phyloP scores from a whole-genome alignment of 495 filamentous ascomycete species.

The Tuber magnatum region DNA sequence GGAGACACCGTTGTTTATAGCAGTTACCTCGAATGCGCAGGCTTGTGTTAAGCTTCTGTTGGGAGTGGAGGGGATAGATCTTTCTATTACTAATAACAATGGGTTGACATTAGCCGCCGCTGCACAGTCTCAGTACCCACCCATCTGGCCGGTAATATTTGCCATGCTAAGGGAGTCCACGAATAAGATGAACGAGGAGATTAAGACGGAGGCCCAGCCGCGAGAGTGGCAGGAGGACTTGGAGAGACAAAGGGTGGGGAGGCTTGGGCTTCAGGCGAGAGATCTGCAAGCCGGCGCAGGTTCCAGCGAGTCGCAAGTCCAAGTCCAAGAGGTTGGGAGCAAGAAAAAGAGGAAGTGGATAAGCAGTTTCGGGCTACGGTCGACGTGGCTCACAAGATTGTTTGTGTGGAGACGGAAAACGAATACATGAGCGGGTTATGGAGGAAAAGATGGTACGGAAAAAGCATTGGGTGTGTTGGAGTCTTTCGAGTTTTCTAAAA shows the following conservation, averaged over 20 bases:
- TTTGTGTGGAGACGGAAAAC: not conserved
- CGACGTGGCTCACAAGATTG: not conserved
- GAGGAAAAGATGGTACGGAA: not conserved
- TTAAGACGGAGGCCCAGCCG: not conserved
- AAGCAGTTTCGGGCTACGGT: not conserved
- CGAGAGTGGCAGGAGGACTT: not conserved
- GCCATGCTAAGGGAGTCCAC: not conserved
- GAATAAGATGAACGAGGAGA: not conserved
- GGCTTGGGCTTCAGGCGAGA: not conserved
- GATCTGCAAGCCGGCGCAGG: not conserved
- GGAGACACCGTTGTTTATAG: not conserved
- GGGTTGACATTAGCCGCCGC: not conserved
- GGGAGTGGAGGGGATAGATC: not conserved
- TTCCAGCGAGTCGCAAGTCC: not conserved
- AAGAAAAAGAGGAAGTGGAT: not conserved
- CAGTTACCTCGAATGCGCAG: not conserved
- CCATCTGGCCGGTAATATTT: not conserved
- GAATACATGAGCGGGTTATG: not conserved
- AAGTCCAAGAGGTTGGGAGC: not conserved
- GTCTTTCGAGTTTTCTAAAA: not conserved
- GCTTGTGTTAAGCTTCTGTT: not conserved
- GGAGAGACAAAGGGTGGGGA: not conserved
- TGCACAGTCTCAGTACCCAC: not conserved
- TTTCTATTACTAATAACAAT: not conserved
- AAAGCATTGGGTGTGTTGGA: not conserved